Conservation (phyloP, 345 rosid species). For the Melaleuca quinquenervia region DNA sequence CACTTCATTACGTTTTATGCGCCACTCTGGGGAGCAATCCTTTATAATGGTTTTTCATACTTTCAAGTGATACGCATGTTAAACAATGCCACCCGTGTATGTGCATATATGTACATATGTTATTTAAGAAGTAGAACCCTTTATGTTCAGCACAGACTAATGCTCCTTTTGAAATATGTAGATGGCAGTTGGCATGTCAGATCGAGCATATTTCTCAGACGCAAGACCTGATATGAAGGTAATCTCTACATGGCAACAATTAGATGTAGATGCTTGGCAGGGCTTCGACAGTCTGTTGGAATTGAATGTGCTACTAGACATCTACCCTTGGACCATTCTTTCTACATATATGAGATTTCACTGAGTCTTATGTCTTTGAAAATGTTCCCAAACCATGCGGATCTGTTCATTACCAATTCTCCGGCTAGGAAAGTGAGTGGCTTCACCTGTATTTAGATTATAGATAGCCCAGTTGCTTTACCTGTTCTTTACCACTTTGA, state of each 20-base stretch:
- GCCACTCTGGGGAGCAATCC: conserved; percentile 95
- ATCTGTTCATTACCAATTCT: not conserved
- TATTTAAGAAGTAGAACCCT: not conserved
- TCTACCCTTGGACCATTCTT: not conserved
- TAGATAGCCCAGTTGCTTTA: not conserved
- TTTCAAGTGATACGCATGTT: conserved; percentile 96
- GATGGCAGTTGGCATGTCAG: conserved; percentile 98
- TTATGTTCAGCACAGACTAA: not conserved
- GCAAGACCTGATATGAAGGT: conserved; percentile 75
- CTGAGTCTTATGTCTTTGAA: not conserved
- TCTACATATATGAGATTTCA: not conserved
- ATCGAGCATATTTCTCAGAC: conserved; percentile 53
- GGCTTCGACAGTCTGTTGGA: not conserved
- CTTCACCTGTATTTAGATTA: not conserved
- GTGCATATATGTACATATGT: not conserved
- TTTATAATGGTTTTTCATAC: conserved; percentile 87
- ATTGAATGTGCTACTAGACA: not conserved
- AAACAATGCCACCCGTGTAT: conserved; percentile 84
- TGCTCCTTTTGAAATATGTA: conserved; percentile 14
- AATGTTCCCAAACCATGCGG: not conserved
- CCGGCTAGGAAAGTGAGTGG: not conserved
- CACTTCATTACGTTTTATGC: conserved; percentile 80
- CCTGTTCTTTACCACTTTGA: not conserved
- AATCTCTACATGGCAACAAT: not conserved
- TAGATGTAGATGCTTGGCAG: not conserved